Base-by-base conservation (phyloP, 2,329 filamentous ascomycete species). In the Rachicladosporium sp. region DNA sequence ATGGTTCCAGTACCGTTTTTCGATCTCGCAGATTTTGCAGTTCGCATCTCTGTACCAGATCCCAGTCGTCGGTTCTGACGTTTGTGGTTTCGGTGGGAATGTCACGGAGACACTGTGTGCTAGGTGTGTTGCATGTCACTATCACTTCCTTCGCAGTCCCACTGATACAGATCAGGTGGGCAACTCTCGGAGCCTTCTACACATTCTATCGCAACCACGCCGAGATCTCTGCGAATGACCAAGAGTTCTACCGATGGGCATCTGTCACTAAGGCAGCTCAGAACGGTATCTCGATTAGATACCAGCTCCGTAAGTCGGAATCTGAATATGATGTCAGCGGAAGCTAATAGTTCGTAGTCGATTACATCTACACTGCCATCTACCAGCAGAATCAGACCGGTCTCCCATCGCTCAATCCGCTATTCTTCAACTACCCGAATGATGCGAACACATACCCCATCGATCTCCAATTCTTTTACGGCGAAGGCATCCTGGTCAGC, bases 161-260 rank as follows among this genome's bases (percentile, higher is more conserved):
- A 19, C 15, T 19, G 5, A 19, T 19, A 23, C 30, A 27, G 3
- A 9, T 4, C n/a, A 37, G 80, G 13, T 85, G 80, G 80, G 72
- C 77, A 2, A 68, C 71, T 15, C 67, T 83, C 0, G 79, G 78
- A 8, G 80, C 79, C 8, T 82, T 84, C 62, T 68, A 71, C 35
- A 75, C 78, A 0, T 84, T 85, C 62, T 83, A 76, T 62, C 76
- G 80, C 41, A 76, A 82, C 55, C 80, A 85, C 61, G 79, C 80
- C 44, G 64, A 65, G 13, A 57, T 67, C 34, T 52, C 57, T 21
- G 55, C 58, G 5, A 66, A 70, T 15, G 51, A 30, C 15, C 42
- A 43, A n/a, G 80, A 84, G 53, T 78, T 80, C 52, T 86, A 84
- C 57, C 68, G 64, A 32, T 85, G 79, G 78, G 60, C 65, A 0